Percentiles rank a stretch among this genome's conserved stretches.
Evolutionary conservation across 2,329 filamentous ascomycete genomes (phyloP).

Genomic region (Setomelanomma holmii): DNA sequence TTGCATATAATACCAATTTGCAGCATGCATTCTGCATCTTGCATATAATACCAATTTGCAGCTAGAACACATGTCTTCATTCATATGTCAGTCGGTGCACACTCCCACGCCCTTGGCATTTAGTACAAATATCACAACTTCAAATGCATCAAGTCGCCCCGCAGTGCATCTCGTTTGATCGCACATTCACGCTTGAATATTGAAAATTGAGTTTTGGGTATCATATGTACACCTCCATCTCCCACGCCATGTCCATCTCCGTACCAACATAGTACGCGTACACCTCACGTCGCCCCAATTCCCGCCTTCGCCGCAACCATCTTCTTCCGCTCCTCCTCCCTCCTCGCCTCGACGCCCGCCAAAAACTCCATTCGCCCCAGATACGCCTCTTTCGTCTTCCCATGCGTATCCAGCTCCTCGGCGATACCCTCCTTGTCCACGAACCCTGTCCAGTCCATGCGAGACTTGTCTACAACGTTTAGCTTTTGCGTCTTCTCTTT

Average conservation of each 20-base stretch:
- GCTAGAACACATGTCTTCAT: too few relatives aligned
- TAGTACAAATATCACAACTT: too few relatives aligned
- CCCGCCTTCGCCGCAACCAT: slow-evolving; percentile 26
- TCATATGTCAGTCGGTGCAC: neutral
- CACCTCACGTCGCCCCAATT: neutral
- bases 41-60: neutral
- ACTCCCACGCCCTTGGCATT: too few relatives aligned
- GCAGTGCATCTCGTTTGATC: too few relatives aligned
- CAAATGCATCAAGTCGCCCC: too few relatives aligned
- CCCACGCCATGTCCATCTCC: neutral
- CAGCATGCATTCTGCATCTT: neutral
- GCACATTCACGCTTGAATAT: too few relatives aligned
- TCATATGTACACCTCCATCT: neutral
- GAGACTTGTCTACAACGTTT: slow-evolving; percentile 71
- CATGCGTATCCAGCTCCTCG: slow-evolving; percentile 67
- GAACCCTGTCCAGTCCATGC: slow-evolving; percentile 70
- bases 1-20: neutral
- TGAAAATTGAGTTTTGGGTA: too few relatives aligned
- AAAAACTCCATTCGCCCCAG: slow-evolving; percentile 69
- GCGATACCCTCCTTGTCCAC: slow-evolving; percentile 67
- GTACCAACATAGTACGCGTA: too few relatives aligned
- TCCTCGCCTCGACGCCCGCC: slow-evolving; percentile 62
- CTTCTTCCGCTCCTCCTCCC: slow-evolving; percentile 63
- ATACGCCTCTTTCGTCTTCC: slow-evolving; percentile 68
- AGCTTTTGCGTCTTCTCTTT: slow-evolving; percentile 62